These are phyloP conservation scores for Heritiera littoralis DNA, from an alignment of 345 rosid species.

Conservation along the genomic window DNA sequence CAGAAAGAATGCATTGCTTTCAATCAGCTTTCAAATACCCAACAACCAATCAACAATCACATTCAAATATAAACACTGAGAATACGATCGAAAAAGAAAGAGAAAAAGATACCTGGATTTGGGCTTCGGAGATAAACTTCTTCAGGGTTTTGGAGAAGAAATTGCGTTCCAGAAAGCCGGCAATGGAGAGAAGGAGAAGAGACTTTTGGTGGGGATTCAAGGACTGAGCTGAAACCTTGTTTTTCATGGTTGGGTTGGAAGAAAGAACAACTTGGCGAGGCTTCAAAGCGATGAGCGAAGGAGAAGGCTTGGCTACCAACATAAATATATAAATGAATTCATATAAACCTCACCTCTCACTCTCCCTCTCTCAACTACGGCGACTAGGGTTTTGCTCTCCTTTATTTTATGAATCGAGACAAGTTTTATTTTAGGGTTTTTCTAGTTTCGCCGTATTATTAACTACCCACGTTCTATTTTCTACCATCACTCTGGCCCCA, in stretches of 20 bases:
- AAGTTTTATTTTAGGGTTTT: too few relatives aligned
- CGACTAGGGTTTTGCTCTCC: slow-evolving; percentile 2
- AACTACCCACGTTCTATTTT: too few relatives aligned
- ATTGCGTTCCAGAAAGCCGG: slow-evolving; percentile 51
- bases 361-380: neutral
- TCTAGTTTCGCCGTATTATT: too few relatives aligned
- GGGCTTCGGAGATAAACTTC: slow-evolving; percentile 66
- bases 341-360: neutral
- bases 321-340: neutral
- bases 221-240: slow-evolving; percentile 7
- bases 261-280: slow-evolving; percentile 60
- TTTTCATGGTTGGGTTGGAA: slow-evolving; percentile 34
- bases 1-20: neutral
- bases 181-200: slow-evolving; percentile 53
- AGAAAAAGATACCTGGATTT: slow-evolving; percentile 44
- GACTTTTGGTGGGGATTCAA: slow-evolving; percentile 38
- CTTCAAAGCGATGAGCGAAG: slow-evolving; percentile 43
- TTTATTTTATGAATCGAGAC: neutral
- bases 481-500: too few relatives aligned
- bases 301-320: neutral
- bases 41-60: neutral
- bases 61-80: neutral
- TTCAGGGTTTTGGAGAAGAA: slow-evolving; percentile 71
- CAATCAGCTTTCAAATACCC: neutral
- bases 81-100: neutral